Base-by-base conservation (phyloP, 163 green algal genomes). In the Chlorella variabilis region DNA sequence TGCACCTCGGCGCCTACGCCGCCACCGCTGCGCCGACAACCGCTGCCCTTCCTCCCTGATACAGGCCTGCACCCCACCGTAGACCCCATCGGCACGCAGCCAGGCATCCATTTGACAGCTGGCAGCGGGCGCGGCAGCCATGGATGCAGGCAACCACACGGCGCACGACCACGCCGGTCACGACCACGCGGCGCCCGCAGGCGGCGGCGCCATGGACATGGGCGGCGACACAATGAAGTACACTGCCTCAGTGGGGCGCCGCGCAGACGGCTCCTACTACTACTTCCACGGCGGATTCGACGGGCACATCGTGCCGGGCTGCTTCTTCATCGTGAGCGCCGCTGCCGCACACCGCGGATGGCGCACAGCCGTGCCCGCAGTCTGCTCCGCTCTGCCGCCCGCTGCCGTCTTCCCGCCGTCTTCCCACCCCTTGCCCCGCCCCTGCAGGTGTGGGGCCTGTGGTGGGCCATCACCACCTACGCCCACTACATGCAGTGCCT, bases 301-400 rank as follows among this genome's bases (percentile, higher is more conserved):
- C 8, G 90, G 90, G 1, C 90, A 94, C 65, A 59, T 93, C 21
- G 75, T 94, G 2, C 89, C 90, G 13, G 90, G 90, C 13, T 77
- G 67, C 31, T 94, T 94, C 75, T 94, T 94, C 75, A 1, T 93
- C n/a, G 78, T 84, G 63, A n/a, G 78, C n/a, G n/a, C n/a, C n/a
- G n/a, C n/a, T n/a, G n/a, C n/a, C n/a, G n/a, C n/a, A n/a, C n/a
- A n/a, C n/a, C n/a, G n/a, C n/a, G n/a, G n/a, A n/a, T n/a, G n/a
- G n/a, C n/a, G n/a, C n/a, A n/a, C n/a, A n/a, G n/a, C n/a, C n/a
- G n/a, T n/a, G n/a, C n/a, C n/a, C n/a, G n/a, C n/a, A n/a, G n/a
- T n/a, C n/a, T n/a, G n/a, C n/a, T n/a, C n/a, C n/a, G n/a, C n/a
- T n/a, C n/a, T n/a, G n/a, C n/a, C n/a, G n/a, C n/a, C n/a, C n/a